Evolutionary conservation across 83 land plant species (phyloP), one percentile per base, ranked within the genome.

Genomic region (Larix sibirica): DNA sequence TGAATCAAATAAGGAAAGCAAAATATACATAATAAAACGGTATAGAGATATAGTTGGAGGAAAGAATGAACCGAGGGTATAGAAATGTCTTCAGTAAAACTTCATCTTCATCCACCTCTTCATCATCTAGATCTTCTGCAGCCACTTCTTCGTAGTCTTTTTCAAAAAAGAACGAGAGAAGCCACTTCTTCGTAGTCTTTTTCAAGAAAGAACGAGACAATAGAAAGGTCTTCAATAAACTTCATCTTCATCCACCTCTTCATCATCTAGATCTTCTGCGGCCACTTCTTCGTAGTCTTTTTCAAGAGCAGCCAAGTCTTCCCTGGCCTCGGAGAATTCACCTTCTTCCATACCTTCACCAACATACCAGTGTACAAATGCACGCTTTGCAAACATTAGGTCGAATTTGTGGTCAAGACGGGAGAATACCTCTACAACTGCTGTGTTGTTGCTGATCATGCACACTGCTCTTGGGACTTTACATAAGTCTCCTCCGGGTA

Each of bases 261-360:
- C 92, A 70, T 90, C 90, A 10, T 33, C 36, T 2, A 33, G 36
- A 33, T 33, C 80, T 44, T 88, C 90, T 60, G 86, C 90, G 62
- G 90, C 90, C 4, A 88, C 80, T 44, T 88, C 90, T 60, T 88
- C 90, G 36, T 87, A 90, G 66, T 89, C 87, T 67, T 82, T 89
- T 83, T 89, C 90, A 5, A 84, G 81, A 74, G 90, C 83, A 64
- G 89, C 90, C 7, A 89, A 83, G 58, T 89, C 90, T 58, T 89
- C 90, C 65, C 91, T 81, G 23, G 91, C 91, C 75, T 89, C 91
- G 1, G 87, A 89, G 83, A 89, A 89, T 80, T 89, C 91, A n/a
- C 87, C 91, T 83, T 89, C 91, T 73, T 89, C 91, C 89, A 89
- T 89, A 18, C 93, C 93, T 65, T 91, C 93, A 75, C 93, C 91